A percentile compares a stretch with the other conserved stretches of the same genome.
Evolutionary conservation across 164 flowering plant genomes (phyloP).

Genomic region (Nymphaea thermarum): DNA sequence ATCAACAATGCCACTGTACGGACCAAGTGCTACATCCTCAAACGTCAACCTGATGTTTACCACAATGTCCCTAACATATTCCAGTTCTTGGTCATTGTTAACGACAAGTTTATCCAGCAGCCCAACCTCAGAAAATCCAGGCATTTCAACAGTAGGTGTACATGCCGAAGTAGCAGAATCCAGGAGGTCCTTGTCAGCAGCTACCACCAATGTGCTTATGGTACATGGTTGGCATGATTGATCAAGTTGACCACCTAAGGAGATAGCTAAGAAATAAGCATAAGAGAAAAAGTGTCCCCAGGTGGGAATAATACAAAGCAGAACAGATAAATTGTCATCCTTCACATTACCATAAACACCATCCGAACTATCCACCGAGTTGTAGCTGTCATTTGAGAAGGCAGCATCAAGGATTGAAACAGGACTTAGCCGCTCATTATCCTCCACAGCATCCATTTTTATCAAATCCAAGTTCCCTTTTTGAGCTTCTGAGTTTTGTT

Average conservation of each 20-base stretch:
- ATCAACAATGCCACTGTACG: conserved; percentile 32
- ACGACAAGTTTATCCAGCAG: background rate
- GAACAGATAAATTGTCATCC: background rate
- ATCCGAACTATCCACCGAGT: conserved; percentile 51
- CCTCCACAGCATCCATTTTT: conserved; percentile 2
- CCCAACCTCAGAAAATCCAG: conserved; percentile 4
- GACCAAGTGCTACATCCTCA: conserved; percentile 43
- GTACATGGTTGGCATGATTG: background rate
- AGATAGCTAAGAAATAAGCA: background rate
- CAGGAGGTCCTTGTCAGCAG: conserved; percentile 48
- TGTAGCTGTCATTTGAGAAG: conserved; percentile 56
- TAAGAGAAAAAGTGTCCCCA: background rate
- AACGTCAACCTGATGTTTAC: conserved; percentile 41
- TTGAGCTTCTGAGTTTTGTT: background rate
- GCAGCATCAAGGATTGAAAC: conserved; percentile 66
- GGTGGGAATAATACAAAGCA: background rate
- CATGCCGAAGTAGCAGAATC: conserved; percentile 78
- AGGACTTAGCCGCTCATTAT: conserved; percentile 58
- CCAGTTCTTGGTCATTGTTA: conserved; percentile 25
- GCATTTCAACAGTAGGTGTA: conserved; percentile 9
- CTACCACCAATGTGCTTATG: conserved; percentile 7
- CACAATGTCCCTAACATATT: conserved; percentile 48
- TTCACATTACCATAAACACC: conserved; percentile 34
- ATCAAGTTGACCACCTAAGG: background rate
- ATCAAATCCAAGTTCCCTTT: background rate